Percentiles rank a stretch among this genome's conserved stretches.
These are phyloP conservation scores for Malus asiatica DNA, from an alignment of 306 rosid species.

Conservation along the genomic window DNA sequence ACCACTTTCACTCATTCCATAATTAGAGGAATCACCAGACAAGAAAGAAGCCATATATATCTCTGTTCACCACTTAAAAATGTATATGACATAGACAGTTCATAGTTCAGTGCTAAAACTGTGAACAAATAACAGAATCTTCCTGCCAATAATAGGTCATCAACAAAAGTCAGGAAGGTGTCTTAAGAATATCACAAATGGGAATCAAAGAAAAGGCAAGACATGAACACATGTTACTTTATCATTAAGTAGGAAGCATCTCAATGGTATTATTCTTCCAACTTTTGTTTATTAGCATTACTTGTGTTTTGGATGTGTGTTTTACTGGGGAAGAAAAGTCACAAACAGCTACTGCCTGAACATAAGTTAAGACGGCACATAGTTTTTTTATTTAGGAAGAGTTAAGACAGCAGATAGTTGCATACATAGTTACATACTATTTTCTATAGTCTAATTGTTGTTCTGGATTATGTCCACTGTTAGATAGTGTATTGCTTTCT, in stretches of 20 bases:
- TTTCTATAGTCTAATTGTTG: too few species aligned
- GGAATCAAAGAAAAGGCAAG: neutral
- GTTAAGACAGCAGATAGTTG: too few species aligned
- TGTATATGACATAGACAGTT: neutral
- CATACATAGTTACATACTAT: too few species aligned
- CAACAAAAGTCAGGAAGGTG: neutral
- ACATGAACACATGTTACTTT: neutral
- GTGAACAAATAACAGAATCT: neutral
- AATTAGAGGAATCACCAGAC: slow-evolving; percentile 34
- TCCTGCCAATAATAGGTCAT: slow-evolving; percentile 3
- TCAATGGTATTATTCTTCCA: neutral
- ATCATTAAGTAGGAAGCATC: neutral
- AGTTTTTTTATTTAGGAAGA: too few species aligned
- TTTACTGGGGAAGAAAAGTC: too few species aligned
- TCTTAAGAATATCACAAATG: neutral
- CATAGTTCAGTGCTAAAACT: neutral
- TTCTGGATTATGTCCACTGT: too few species aligned
- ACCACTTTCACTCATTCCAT: slow-evolving; percentile 30
- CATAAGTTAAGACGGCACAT: too few species aligned
- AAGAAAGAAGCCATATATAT: slow-evolving; percentile 38
- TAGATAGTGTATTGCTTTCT: too few species aligned
- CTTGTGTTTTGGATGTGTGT: neutral
- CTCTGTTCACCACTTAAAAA: slow-evolving; percentile 5
- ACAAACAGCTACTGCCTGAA: too few species aligned
- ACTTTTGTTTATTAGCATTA: neutral